Evolutionary conservation across 768 basidiomycete species (phyloP), one percentile per base, ranked within the genome.

Genomic region (Boletus sp.): DNA sequence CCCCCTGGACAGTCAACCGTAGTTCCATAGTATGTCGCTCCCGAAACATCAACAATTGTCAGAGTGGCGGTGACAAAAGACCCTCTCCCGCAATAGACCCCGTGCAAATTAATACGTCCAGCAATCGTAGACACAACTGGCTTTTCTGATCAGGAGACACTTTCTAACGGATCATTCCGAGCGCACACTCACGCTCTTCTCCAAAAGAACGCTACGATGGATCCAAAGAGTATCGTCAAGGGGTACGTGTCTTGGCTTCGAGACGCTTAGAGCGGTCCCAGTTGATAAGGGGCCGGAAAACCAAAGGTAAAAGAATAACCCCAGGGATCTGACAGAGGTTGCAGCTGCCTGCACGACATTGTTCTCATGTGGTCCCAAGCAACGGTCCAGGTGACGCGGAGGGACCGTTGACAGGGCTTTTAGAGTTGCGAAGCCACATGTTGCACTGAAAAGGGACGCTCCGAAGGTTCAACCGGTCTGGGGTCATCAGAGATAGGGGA

Each of bases 41-140:
- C 71, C 0, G 64, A 58, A 19, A 68, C 65, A 14, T 64, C 68
- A 7, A 58, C 64, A 27, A 70, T 72, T 43, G 68, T 64, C 33
- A 72, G 32, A 33, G 68, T 59, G 1, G 71, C 69, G 19, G 64
- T 70, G 5, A 69, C 64, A n/a, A 72, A 7, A 74, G 60, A 38
- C 75, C 75, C 44, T 75, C 75, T 11, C 75, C 75, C 11, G 74
- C 74, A 33, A 76, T 67, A 56, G 73, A 69, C 30, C 74, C 75
- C 13, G 75, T 70, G 74, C 68, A 46, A 70, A 76, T 21, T 68
- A 70, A 53, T 70, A 72, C 64, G 41, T 50, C 30, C 57, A 50
- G 17, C 60, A 63, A 32, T 46, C 29, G 11, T n/a, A 8, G 17
- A 30, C 6, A 5, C 21, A 41, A 39, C 58, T 19, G 47, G 47